These are phyloP conservation scores for Lactarius psammicola DNA, from an alignment of 768 basidiomycete genomes.

Conservation along the genomic window DNA sequence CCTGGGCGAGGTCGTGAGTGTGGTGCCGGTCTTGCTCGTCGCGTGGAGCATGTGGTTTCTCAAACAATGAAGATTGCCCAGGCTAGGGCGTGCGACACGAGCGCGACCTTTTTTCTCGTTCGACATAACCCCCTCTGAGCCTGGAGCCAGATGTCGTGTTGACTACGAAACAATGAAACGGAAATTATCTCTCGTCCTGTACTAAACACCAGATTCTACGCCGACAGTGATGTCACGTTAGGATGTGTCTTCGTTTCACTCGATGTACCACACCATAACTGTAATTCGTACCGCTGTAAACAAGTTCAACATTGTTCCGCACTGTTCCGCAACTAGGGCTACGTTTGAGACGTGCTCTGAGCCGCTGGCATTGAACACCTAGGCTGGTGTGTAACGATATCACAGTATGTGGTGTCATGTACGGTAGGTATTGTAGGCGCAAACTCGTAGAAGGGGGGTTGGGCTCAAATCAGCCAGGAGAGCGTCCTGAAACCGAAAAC, in stretches of 20 bases:
- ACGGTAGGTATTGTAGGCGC: neutral
- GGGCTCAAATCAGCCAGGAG: neutral
- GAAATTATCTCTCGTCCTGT: neutral
- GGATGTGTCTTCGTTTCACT: neutral
- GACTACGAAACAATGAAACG: neutral
- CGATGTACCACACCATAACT: neutral
- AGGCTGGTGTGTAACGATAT: neutral
- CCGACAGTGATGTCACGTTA: neutral
- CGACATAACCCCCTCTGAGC: neutral
- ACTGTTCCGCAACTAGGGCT: neutral
- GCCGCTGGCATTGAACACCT: neutral
- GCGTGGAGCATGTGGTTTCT: slow-evolving; percentile 33
- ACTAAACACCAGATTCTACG: neutral
- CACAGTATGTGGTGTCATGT: neutral
- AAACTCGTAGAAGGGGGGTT: neutral
- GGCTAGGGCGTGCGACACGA: neutral
- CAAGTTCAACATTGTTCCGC: too few species aligned
- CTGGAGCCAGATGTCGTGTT: neutral
- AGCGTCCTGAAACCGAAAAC: neutral
- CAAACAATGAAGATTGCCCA: slow-evolving; percentile 7
- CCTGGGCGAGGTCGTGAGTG: slow-evolving; percentile 44
- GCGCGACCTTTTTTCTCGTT: neutral
- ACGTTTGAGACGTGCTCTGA: neutral
- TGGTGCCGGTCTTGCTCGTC: slow-evolving; percentile 43
- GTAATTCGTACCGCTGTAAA: neutral